Percentiles rank a stretch among this genome's conserved stretches.
phyloP scores from a whole-genome alignment of 73 alveolate genomes.

The Blepharisma stoltei region DNA sequence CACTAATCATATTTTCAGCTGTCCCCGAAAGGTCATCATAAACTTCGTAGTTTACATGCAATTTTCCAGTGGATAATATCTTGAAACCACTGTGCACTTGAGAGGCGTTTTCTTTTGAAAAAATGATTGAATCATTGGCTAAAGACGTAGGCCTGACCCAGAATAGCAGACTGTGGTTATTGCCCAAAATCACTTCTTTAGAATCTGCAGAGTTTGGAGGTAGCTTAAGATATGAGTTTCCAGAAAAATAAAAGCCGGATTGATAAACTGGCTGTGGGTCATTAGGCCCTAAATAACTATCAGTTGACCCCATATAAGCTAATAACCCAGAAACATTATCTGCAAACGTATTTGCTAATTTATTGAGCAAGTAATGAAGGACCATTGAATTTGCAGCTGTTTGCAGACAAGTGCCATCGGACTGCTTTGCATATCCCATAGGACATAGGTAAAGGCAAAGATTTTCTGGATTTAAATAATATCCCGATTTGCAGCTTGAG shows the following conservation, averaged over 20 bases:
- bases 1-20: neutral
- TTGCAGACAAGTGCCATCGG: neutral
- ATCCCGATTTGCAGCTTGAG: neutral
- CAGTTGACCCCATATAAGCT: constrained; percentile 19
- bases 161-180: neutral
- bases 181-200: neutral
- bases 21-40: neutral
- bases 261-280: constrained; percentile 21
- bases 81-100: neutral
- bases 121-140: neutral
- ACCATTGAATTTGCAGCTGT: neutral
- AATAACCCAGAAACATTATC: neutral
- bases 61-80: too few relatives aligned
- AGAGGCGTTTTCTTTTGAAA: neutral
- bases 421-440: neutral
- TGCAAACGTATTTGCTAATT: neutral
- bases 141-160: neutral
- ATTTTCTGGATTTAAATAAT: neutral
- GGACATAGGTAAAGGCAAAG: neutral
- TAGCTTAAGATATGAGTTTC: neutral
- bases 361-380: neutral
- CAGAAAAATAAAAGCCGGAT: neutral
- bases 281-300: neutral
- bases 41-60: neutral
- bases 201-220: constrained; percentile 8